Evolutionary conservation across 176 grass and related monocot species (phyloP), one percentile per base, ranked within the genome.

Genomic region (Eleusine coracana): DNA sequence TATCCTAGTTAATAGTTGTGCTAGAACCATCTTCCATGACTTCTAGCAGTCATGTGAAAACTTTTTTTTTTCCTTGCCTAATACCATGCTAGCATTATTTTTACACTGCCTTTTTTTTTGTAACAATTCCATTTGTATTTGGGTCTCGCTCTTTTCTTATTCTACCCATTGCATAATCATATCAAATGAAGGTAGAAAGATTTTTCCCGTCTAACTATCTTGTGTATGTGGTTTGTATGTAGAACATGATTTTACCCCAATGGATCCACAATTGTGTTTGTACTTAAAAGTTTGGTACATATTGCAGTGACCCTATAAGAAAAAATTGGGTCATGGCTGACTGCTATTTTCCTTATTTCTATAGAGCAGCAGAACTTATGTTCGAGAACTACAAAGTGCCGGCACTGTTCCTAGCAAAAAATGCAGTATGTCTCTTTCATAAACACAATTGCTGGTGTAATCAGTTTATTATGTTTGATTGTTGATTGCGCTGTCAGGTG

Each of bases 321-420:
- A 20, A 3, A 18, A 46, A 46, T 60, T 14, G 28, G 60, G 73
- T 59, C 41, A 58, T 54, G 18, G 15, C 84, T 91, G 45, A 90
- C 75, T 83, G 29, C 71, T 72, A 37, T 64, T 88, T 89, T 86
- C 4, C 55, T 60, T 82, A 59, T 86, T 79, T 69, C 83, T 50
- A 42, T 83, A 99, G 97, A 80, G 91, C 91, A 64, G 97, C 93
- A 52, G 97, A 99, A 85, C 87, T 99, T 87, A 92, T 99, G 97
- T 99, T 99, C 87, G 97, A 99, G 87, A 94, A 83, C 50, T 99
- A 99, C 81, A 99, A 99, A 88, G 97, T 99, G 77, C 97, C 97
- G 20, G 97, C 97, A 2, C 58, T 99, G 29, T 99, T 99, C 79
- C 83, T 99, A 75, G 97, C 97, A 0, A 99, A 94, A 92, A 99